Evolutionary conservation across 2,329 filamentous ascomycete species (phyloP).

Genomic region (Fusarium nematophilum): DNA sequence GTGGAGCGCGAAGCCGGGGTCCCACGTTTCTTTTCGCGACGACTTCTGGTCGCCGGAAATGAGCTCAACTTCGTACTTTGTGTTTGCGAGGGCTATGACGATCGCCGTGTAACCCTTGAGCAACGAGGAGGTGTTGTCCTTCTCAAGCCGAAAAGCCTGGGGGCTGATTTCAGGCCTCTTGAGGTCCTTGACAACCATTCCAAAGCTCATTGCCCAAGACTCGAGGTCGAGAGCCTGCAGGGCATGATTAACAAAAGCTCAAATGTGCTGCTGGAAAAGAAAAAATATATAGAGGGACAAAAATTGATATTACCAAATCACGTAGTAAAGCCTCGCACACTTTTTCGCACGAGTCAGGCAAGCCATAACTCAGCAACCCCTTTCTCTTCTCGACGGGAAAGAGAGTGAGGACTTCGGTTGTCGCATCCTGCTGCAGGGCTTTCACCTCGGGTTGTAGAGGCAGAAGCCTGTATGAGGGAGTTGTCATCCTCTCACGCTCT

Average conservation of each 20-base stretch:
- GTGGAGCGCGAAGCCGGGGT: constrained; percentile 38
- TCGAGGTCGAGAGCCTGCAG: constrained; percentile 37
- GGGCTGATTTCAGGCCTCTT: constrained; percentile 39
- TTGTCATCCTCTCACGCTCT: constrained; percentile 36
- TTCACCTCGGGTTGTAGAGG: constrained; percentile 38
- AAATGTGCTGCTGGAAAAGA: neutral
- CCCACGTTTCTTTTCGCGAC: constrained; percentile 36
- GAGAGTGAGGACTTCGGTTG: constrained; percentile 40
- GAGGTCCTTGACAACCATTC: constrained; percentile 40
- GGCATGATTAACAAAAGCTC: constrained; percentile 13
- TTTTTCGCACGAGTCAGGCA: constrained; percentile 40
- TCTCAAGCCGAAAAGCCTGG: constrained; percentile 42
- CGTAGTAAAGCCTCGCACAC: constrained; percentile 37
- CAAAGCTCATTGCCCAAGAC: constrained; percentile 37
- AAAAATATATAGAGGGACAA: neutral
- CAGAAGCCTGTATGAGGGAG: constrained; percentile 41
- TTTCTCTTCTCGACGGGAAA: constrained; percentile 41
- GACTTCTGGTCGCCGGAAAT: constrained; percentile 39
- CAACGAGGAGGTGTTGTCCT: constrained; percentile 41
- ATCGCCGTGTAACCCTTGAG: constrained; percentile 42
- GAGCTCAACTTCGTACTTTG: constrained; percentile 40
- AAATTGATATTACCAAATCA: constrained; percentile 35
- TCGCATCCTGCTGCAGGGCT: constrained; percentile 41
- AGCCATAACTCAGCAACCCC: constrained; percentile 39
- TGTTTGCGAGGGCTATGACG: constrained; percentile 41